Conservation (phyloP, 257 asterid species). For the Craterostigma plantagineum region DNA sequence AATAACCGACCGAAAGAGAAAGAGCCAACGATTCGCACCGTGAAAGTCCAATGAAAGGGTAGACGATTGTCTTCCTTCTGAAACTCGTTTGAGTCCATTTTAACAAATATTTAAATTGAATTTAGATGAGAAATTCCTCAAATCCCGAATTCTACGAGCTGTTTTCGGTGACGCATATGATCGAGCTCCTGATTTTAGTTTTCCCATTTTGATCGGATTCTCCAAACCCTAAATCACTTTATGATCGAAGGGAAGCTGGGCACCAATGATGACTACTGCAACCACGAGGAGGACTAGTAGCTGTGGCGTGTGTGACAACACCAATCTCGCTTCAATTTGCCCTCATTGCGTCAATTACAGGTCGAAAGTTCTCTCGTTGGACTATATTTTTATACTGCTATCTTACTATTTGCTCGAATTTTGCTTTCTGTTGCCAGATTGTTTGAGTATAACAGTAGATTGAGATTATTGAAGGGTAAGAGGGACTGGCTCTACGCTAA, state of each 20-base stretch:
- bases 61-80: too few relatives aligned
- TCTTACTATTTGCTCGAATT: not conserved
- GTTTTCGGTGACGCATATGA: too few relatives aligned
- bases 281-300: conserved; percentile 33
- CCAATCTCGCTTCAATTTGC: conserved; percentile 81
- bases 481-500: conserved; percentile 54
- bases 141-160: too few relatives aligned
- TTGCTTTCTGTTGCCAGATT: conserved; percentile 25
- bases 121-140: too few relatives aligned
- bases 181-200: too few relatives aligned
- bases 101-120: too few relatives aligned
- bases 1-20: too few relatives aligned
- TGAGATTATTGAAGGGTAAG: conserved; percentile 45
- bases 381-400: not conserved
- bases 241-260: not conserved
- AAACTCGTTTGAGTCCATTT: too few relatives aligned
- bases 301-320: conserved; percentile 72
- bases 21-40: too few relatives aligned
- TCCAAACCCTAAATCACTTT: too few relatives aligned
- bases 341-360: conserved; percentile 70
- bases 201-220: too few relatives aligned
- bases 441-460: conserved; percentile 37
- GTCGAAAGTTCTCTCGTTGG: conserved; percentile 11
- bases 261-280: conserved; percentile 16
- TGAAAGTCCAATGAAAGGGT: too few relatives aligned